Base-by-base conservation (phyloP, 2,329 filamentous ascomycete species). In the Epichloe sylvatica region DNA sequence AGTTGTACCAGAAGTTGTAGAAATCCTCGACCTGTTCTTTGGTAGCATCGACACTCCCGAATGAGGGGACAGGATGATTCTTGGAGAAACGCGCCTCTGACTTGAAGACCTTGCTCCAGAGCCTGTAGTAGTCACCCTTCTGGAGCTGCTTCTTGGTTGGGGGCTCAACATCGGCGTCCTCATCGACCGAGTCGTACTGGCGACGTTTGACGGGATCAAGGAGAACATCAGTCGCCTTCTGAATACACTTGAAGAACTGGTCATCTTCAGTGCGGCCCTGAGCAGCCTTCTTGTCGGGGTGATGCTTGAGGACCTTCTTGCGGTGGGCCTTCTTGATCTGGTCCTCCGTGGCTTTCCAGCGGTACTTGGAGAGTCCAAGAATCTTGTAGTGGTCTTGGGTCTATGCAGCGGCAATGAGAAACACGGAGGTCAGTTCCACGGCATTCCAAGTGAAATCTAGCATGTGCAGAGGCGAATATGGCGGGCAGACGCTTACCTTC, bases 1-100 rank as follows among this genome's bases (percentile, higher is more conserved):
- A 94, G 77, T 91, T 94, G 77, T 97, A 98, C 84, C 86, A 98
- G 76, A 97, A 98, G 78, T 98, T 95, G 80, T 98, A 98, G 70
- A 98, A 98, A 49, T 76, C 74, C 64, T 97, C 90, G 44, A 98
- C 92, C 8, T 95, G 83, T 64, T 94, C 86, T 70, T 90, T 86
- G 60, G 80, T 80, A 63, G 86, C 83, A 57, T 94, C 84, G 56
- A 87, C 86, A 63, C 87, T 78, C 54, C 92, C 92, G 51, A 98
- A 82, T 59, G 77, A 71, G 5, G 92, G 94, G 3, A 96, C 92
- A 6, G 91, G 91, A 65, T 94, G 86, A 53, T 70, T 76, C 70
- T 89, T 92, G 68, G 86, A 94, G 80, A 98, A 98, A 55, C 92
- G 88, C 12, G 73, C 85, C 72, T 98, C 92, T 39, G 88, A 75